These are phyloP conservation scores for Hanseniaspora pseudoguilliermondii DNA, from an alignment of 805 yeast species.

Conservation along the genomic window DNA sequence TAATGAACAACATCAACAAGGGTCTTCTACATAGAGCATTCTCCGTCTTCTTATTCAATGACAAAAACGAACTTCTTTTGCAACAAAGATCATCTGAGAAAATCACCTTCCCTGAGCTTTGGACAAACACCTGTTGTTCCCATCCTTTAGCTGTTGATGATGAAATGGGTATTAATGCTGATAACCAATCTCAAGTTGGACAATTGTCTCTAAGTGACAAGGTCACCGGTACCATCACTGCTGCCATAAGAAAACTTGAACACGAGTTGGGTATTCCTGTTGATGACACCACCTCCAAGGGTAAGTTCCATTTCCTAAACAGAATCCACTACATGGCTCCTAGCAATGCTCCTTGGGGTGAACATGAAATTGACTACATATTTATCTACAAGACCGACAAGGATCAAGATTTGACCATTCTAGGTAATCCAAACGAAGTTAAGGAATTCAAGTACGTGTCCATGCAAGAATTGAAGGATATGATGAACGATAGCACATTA, in stretches of 20 bases:
- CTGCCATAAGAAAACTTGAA: conserved; percentile 82
- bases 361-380: conserved; percentile 93
- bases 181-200: neutral
- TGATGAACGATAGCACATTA: conserved; percentile 59
- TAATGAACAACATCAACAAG: conserved; percentile 71
- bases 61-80: conserved; percentile 58
- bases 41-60: conserved; percentile 84
- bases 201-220: conserved; percentile 39
- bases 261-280: conserved; percentile 82
- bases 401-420: conserved; percentile 33
- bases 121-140: conserved; percentile 99
- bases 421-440: conserved; percentile 72
- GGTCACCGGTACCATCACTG: conserved; percentile 65
- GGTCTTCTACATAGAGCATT: conserved; percentile 93
- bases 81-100: conserved; percentile 96
- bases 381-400: conserved; percentile 54
- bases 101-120: conserved; percentile 89
- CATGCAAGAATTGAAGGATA: conserved; percentile 48
- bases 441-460: conserved; percentile 67
- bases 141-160: conserved; percentile 80
- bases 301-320: conserved; percentile 68
- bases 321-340: conserved; percentile 92
- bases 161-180: conserved; percentile 53
- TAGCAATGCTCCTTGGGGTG: conserved; percentile 80
- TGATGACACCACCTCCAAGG: conserved; percentile 43